Percentiles rank a stretch among this genome's conserved stretches.
Conservation (phyloP, 108 stramenopile genomes). For the Thalassiosira profunda region DNA sequence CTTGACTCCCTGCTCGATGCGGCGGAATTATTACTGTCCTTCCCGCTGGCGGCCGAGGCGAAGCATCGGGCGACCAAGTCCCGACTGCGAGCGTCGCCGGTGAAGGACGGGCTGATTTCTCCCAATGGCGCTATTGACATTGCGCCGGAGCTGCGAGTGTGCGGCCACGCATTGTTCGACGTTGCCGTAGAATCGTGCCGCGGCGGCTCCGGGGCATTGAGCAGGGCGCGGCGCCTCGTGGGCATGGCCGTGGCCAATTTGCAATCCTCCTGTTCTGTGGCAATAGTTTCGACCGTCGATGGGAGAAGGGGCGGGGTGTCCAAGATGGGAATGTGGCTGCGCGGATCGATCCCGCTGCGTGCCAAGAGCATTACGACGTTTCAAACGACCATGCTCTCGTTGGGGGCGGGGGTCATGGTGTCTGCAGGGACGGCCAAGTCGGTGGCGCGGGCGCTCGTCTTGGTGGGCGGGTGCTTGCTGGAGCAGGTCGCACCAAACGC, state of each 20-base stretch:
- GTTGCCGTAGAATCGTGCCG: constrained; percentile 29
- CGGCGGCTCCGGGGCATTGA: constrained; percentile 20
- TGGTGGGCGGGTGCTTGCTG: constrained; percentile 48
- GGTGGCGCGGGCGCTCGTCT: constrained; percentile 25
- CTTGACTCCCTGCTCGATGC: constrained; percentile 30
- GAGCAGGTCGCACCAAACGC: constrained; percentile 20
- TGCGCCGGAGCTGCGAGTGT: constrained; percentile 19
- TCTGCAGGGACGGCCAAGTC: constrained; percentile 22
- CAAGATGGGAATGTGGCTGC: constrained; percentile 23
- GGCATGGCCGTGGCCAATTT: constrained; percentile 33
- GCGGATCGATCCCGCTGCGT: constrained; percentile 41
- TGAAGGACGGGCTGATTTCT: constrained; percentile 31
- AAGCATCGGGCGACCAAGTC: constrained; percentile 22
- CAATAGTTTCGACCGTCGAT: constrained; percentile 23
- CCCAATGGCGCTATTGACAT: constrained; percentile 36
- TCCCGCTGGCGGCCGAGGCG: constrained; percentile 37
- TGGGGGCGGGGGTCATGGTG: constrained; percentile 40
- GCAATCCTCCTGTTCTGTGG: constrained; percentile 26
- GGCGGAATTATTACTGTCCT: constrained; percentile 36
- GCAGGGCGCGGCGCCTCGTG: constrained; percentile 29
- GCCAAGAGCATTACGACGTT: constrained; percentile 18
- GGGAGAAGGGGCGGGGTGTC: not conserved
- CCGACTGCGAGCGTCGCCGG: constrained; percentile 27
- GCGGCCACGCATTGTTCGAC: constrained; percentile 34
- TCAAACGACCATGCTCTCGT: constrained; percentile 12